Evolutionary conservation across 2,329 filamentous ascomycete genomes (phyloP), one percentile per base, ranked within the genome.

Genomic region (Zymoseptoria brevis): DNA sequence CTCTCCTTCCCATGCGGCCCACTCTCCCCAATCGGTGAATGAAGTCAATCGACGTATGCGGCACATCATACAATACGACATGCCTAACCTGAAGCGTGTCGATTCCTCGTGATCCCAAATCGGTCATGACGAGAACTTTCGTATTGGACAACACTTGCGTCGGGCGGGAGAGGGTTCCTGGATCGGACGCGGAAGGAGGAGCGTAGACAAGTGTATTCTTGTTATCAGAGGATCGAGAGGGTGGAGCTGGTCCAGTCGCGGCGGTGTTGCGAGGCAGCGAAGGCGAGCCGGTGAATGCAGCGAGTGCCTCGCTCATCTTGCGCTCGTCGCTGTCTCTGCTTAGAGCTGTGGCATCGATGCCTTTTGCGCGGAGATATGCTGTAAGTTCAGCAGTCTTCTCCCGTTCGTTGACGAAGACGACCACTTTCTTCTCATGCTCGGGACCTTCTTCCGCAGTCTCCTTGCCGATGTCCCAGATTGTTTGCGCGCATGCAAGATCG

Each of bases 371-470:
- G 0, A 99, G 84, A 72, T 89, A 99, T 1, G 86, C 77, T 11
- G 92, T 87, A 0, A 99, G 81, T 69, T 92, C 85, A 59, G 88
- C 83, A 0, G 93, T 90, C 71, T 89, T 90, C 71, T 96, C 91
- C 41, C 94, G 88, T 79, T 97, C 91, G 74, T 97, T 97, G 72
- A 97, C 93, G 69, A 97, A 97, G 2, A 97, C 91, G 59, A 97
- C 84, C 68, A 99, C 88, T 62, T 90, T 88, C 73, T 94, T 94
- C 22, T 89, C 81, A 60, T 88, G 85, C 19, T 71, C 67, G 52
- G 69, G 24, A 76, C 87, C 83, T 62, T 87, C 79, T 24, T 78
- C 78, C 7, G 80, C 76, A 1, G 83, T 81, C 50, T 92, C 87
- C 72, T 90, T 91, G 60, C 91, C 91, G 61, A 99, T 93, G 35